Evolutionary conservation across 2,329 filamentous ascomycete species (phyloP).

Genomic region (Leptographium radiaticola): DNA sequence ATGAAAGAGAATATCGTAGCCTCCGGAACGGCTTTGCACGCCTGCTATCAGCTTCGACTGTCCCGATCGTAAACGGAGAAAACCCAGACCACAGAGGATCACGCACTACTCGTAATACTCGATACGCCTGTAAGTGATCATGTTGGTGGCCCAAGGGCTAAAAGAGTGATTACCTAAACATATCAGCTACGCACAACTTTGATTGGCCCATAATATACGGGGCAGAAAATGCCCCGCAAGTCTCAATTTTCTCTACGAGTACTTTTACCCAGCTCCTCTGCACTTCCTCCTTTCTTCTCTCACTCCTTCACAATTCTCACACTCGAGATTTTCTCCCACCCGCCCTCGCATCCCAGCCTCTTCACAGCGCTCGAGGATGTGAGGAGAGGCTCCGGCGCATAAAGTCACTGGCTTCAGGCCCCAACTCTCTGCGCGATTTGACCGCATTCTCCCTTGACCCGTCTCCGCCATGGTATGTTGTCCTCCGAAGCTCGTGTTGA

Average conservation of each 20-base stretch:
- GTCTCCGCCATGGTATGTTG: conserved; percentile 3
- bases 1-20: neutral
- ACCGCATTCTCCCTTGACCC: neutral
- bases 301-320: neutral
- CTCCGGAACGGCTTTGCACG: neutral
- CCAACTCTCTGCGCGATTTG: neutral
- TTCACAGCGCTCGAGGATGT: neutral
- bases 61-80: neutral
- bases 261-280: too few relatives aligned
- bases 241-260: neutral
- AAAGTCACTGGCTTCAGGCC: neutral
- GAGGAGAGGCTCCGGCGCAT: neutral
- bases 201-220: neutral
- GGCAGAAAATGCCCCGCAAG: neutral
- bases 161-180: neutral
- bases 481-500: too few relatives aligned
- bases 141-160: neutral
- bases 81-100: neutral
- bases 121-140: neutral
- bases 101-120: neutral
- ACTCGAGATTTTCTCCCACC: neutral
- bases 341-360: neutral
- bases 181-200: neutral
- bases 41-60: neutral
- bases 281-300: neutral